These are phyloP conservation scores for Fragaria iinumae DNA, from an alignment of 306 rosid genomes.

Conservation along the genomic window DNA sequence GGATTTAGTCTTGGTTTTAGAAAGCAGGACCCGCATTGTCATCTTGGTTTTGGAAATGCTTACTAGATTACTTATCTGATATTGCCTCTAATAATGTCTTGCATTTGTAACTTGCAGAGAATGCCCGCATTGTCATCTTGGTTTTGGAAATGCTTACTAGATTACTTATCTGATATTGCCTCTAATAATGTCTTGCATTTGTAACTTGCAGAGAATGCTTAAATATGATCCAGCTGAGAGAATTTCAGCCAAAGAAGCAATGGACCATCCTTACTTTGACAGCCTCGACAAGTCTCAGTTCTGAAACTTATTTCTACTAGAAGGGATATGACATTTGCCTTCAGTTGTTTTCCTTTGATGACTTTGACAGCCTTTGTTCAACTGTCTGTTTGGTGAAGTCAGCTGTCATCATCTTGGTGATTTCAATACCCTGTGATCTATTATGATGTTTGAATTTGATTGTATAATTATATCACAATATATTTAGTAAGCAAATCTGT, in stretches of 20 bases:
- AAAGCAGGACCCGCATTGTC: neutral
- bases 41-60: neutral
- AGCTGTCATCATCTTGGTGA: conserved; percentile 75
- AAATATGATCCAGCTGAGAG: conserved; percentile 77
- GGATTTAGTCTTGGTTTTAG: neutral
- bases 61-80: too few relatives aligned
- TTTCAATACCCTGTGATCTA: conserved; percentile 15
- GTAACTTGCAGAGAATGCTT: conserved; percentile 32
- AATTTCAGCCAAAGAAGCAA: conserved; percentile 96
- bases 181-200: too few relatives aligned
- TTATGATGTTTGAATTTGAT: conserved; percentile 6
- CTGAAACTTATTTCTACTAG: conserved; percentile 25
- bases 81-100: too few relatives aligned
- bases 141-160: too few relatives aligned
- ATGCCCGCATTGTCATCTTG: too few relatives aligned
- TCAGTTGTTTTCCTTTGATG: conserved; percentile 17
- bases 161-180: too few relatives aligned
- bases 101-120: too few relatives aligned
- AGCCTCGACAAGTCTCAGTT: conserved; percentile 88
- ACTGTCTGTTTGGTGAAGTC: conserved; percentile 7
- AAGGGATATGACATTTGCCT: conserved; percentile 5
- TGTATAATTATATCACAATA: neutral
- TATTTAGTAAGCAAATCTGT: neutral
- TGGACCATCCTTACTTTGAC: conserved; percentile 92
- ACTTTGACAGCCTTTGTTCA: conserved; percentile 18